Conservation (phyloP, 371 early-diverging fungal genomes). For the Mortierella sp. region DNA sequence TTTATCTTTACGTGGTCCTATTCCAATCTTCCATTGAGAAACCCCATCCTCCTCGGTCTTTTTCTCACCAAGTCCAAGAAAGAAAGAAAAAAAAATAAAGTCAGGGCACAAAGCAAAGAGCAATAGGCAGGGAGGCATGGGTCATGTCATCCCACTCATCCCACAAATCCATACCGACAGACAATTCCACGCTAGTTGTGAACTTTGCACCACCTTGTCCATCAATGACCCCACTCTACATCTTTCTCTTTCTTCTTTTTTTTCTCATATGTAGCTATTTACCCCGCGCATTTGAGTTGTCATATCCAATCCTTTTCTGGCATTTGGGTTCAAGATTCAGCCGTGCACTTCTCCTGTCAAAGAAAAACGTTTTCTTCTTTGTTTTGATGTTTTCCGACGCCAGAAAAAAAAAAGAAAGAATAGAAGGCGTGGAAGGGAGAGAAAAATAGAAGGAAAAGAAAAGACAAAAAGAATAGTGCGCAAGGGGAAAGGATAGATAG, state of each 20-base stretch:
- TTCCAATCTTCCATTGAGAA: neutral
- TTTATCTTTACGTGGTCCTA: neutral
- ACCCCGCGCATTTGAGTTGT: neutral
- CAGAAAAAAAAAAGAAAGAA: neutral
- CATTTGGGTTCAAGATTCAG: constrained; percentile 8
- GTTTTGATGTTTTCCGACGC: neutral
- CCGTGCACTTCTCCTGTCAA: neutral
- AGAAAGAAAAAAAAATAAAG: neutral
- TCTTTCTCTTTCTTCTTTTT: neutral
- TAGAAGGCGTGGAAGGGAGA: neutral
- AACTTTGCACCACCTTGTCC: neutral
- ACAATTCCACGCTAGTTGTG: neutral
- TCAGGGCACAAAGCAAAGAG: neutral
- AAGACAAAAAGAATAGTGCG: neutral
- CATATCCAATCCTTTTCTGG: neutral
- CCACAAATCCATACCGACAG: too few relatives aligned
- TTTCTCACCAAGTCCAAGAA: neutral
- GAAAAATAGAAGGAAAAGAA: neutral
- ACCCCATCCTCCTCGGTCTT: neutral
- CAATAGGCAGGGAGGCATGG: neutral
- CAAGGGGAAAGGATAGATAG: neutral
- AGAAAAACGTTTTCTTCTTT: neutral
- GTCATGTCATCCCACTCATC: neutral
- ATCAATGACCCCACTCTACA: neutral
- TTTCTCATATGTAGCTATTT: neutral